Conservation (phyloP, 306 rosid genomes). For the Vicia villosa region DNA sequence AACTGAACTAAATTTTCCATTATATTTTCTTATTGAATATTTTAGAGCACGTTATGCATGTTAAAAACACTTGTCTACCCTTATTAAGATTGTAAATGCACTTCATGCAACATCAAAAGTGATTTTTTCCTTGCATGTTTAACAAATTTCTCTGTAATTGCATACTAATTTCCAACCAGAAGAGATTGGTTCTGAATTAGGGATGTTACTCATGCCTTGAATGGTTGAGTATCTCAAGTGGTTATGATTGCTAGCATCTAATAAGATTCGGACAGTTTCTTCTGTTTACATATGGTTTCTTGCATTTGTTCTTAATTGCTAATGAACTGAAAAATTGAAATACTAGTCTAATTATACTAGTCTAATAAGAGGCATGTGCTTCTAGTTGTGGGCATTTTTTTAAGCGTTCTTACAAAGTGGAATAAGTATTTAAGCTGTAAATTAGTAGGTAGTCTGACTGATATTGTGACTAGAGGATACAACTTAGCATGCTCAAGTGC, state of each 20-base stretch:
- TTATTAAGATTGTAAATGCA: neutral
- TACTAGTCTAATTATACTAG: constrained; percentile 31
- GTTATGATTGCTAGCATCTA: neutral
- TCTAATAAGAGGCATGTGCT: constrained; percentile 20
- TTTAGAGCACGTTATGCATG: constrained; percentile 20
- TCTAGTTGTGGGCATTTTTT: constrained; percentile 18
- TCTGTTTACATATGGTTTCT: constrained; percentile 27
- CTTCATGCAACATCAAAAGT: no score
- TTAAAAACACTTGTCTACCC: constrained; percentile 10
- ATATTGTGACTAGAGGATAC: constrained; percentile 19
- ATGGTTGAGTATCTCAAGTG: constrained; percentile 15
- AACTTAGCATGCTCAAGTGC: constrained; percentile 17
- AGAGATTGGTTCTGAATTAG: constrained; percentile 20
- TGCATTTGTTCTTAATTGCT: neutral
- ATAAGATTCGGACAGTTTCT: neutral
- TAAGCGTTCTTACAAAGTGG: constrained; percentile 17
- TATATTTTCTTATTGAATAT: constrained; percentile 1
- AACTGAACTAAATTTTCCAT: no score
- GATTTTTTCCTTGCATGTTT: no score
- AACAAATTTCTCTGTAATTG: no score
- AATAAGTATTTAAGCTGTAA: constrained; percentile 24
- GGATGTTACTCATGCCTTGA: constrained; percentile 6
- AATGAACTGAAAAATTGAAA: constrained; percentile 27
- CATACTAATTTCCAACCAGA: no score
- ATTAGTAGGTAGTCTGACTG: constrained; percentile 31